Percentiles rank a stretch among this genome's conserved stretches.
Conservation (phyloP, 1,139 yeast genomes). For the Taiozyma sp. region DNA sequence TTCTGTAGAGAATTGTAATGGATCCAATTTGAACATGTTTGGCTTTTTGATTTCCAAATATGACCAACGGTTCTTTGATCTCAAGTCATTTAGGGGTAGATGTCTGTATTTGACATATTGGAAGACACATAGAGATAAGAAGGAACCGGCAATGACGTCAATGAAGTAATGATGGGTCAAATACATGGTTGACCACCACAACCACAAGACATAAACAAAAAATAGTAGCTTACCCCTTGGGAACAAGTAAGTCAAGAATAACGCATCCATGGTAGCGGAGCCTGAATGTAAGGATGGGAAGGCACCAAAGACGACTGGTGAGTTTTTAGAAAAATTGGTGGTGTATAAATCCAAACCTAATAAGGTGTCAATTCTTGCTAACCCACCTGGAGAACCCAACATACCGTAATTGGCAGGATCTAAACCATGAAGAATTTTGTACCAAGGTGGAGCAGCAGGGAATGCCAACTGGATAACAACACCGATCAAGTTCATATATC, state of each 20-base stretch:
- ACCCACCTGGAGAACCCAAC: slow-evolving; percentile 96
- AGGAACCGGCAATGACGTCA: slow-evolving; percentile 89
- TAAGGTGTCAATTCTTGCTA: slow-evolving; percentile 79
- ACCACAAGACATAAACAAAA: slow-evolving; percentile 77
- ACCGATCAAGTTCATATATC: slow-evolving; percentile 91
- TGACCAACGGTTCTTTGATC: slow-evolving; percentile 81
- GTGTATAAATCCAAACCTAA: slow-evolving; percentile 85
- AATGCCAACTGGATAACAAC: slow-evolving; percentile 76
- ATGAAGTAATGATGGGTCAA: slow-evolving; percentile 93
- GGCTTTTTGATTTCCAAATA: slow-evolving; percentile 39
- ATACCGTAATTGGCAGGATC: slow-evolving; percentile 89
- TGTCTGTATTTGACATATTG: slow-evolving; percentile 67
- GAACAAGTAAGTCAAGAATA: slow-evolving; percentile 77
- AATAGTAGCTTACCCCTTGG: slow-evolving; percentile 64
- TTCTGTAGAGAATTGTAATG: slow-evolving; percentile 23
- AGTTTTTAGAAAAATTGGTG: slow-evolving; percentile 66
- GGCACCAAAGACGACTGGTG: slow-evolving; percentile 97
- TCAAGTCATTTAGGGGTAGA: slow-evolving; percentile 62
- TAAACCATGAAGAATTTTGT: slow-evolving; percentile 78
- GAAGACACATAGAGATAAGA: slow-evolving; percentile 67
- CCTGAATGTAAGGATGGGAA: slow-evolving; percentile 96
- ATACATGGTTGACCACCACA: slow-evolving; percentile 99
- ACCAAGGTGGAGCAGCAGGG: slow-evolving; percentile 99
- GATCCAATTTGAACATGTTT: slow-evolving; percentile 30
- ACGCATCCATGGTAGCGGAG: slow-evolving; percentile 88